phyloP scores from a whole-genome alignment of 352 stramenopile species.

The Globisporangium irregulare region DNA sequence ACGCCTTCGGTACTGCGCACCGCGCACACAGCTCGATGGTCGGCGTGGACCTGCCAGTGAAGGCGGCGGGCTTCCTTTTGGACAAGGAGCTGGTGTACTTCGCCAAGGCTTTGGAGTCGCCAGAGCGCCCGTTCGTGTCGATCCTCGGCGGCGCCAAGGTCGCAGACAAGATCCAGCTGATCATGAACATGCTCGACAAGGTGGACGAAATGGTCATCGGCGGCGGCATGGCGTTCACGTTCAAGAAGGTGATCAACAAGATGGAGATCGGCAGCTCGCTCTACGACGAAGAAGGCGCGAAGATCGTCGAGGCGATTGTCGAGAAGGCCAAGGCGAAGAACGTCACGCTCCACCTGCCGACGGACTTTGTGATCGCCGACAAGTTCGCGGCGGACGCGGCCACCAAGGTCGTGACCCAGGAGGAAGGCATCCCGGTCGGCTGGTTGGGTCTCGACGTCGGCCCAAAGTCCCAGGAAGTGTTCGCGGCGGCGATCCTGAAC shows the following conservation, averaged over 20 bases:
- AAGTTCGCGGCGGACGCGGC: constrained; percentile 96
- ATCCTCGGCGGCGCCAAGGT: constrained; percentile 99
- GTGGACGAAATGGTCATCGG: constrained; percentile 98
- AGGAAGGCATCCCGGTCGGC: constrained; percentile 92
- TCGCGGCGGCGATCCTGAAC: constrained; percentile 69
- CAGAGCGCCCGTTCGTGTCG: constrained; percentile 95
- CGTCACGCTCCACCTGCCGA: constrained; percentile 96
- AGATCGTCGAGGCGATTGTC: constrained; percentile 91
- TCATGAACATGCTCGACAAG: constrained; percentile 99
- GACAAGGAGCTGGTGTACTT: constrained; percentile 99
- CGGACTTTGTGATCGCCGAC: constrained; percentile 98
- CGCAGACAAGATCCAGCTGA: constrained; percentile 99
- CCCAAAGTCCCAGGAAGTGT: constrained; percentile 88
- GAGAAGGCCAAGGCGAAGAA: constrained; percentile 97
- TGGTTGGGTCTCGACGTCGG: constrained; percentile 99
- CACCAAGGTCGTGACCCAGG: constrained; percentile 86
- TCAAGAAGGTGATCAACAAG: constrained; percentile 98
- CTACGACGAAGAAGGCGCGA: constrained; percentile 85
- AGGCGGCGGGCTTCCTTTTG: constrained; percentile 95
- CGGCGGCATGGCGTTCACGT: constrained; percentile 99
- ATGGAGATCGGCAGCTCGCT: constrained; percentile 95
- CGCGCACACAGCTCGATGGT: constrained; percentile 98
- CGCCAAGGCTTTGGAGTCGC: constrained; percentile 96
- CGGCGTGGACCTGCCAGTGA: constrained; percentile 89
- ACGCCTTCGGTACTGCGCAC: constrained; percentile 98